Percentiles rank a stretch among this genome's conserved stretches.
Conservation (phyloP, 306 rosid genomes). For the Glycine latifolia region DNA sequence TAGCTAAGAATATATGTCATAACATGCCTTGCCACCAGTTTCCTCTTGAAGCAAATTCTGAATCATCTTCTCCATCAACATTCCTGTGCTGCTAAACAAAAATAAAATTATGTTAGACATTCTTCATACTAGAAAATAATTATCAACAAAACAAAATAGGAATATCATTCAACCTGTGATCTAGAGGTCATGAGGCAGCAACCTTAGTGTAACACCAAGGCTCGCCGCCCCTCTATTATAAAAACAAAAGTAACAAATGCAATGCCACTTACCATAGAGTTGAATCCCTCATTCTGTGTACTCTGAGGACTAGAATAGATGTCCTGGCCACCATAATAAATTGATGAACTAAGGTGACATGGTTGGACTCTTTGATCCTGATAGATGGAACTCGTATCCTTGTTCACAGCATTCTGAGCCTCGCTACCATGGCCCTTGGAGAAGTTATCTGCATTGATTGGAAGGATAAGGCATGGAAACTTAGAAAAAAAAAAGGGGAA, state of each 20-base stretch:
- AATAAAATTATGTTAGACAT: conserved; percentile 17
- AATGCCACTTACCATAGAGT: conserved; percentile 56
- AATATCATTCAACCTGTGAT: background rate
- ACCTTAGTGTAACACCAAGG: too few species aligned
- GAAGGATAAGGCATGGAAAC: background rate
- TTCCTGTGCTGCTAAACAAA: conserved; percentile 55
- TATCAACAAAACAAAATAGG: conserved; percentile 1
- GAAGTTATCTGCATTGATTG: conserved; percentile 52
- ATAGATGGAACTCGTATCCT: conserved; percentile 60
- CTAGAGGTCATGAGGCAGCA: too few species aligned
- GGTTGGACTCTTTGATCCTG: conserved; percentile 78
- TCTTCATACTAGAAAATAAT: background rate
- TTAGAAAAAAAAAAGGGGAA: background rate
- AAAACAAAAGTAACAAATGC: background rate
- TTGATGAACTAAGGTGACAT: conserved; percentile 84
- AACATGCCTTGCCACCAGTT: conserved; percentile 91
- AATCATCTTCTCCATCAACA: conserved; percentile 62
- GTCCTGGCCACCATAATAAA: conserved; percentile 90
- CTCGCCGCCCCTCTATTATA: too few species aligned
- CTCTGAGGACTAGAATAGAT: conserved; percentile 62
- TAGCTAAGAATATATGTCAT: conserved; percentile 3
- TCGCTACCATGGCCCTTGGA: conserved; percentile 48
- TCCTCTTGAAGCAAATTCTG: conserved; percentile 78
- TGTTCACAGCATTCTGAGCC: conserved; percentile 46
- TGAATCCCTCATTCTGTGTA: conserved; percentile 45